Conservation (phyloP, 1,139 yeast species). For the Wickerhamomyces sp. region DNA sequence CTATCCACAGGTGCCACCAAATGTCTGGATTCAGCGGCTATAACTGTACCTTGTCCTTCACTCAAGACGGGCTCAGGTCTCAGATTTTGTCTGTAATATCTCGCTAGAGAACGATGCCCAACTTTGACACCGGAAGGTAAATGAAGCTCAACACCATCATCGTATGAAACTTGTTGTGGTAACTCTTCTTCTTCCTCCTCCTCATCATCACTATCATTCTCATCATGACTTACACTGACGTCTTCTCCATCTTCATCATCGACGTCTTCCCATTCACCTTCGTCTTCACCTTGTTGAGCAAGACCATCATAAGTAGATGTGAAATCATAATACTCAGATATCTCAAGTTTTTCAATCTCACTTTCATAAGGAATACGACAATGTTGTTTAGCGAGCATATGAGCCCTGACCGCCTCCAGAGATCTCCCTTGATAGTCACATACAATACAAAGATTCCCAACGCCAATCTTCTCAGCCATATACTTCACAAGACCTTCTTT, state of each 20-base stretch:
- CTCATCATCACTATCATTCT: slow-evolving; percentile 34
- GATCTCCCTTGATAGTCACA: slow-evolving; percentile 86
- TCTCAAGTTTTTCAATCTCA: slow-evolving; percentile 80
- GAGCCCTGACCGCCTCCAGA: slow-evolving; percentile 86
- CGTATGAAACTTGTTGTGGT: slow-evolving; percentile 42
- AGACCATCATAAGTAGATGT: slow-evolving; percentile 47
- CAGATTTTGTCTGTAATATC: slow-evolving; percentile 81
- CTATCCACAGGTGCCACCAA: slow-evolving; percentile 49
- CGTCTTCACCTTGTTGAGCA: slow-evolving; percentile 37
- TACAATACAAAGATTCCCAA: slow-evolving; percentile 83
- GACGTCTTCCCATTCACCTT: slow-evolving; percentile 34
- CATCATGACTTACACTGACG: slow-evolving; percentile 39
- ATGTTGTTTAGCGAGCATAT: slow-evolving; percentile 84
- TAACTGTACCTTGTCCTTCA: slow-evolving; percentile 91
- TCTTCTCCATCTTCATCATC: slow-evolving; percentile 34
- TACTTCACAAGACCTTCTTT: slow-evolving; percentile 70
- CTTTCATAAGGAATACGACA: slow-evolving; percentile 85
- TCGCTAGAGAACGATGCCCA: slow-evolving; percentile 84
- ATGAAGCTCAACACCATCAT: slow-evolving; percentile 71
- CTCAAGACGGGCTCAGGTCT: slow-evolving; percentile 67
- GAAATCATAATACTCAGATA: slow-evolving; percentile 89
- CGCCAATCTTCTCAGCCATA: slow-evolving; percentile 85
- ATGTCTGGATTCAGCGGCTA: slow-evolving; percentile 88
- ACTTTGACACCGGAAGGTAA: slow-evolving; percentile 83
- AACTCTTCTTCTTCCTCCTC: slow-evolving; percentile 46